Evolutionary conservation across 1,284 basidiomycete genomes (phyloP).

Genomic region (Cryptococcus deneoformans): DNA sequence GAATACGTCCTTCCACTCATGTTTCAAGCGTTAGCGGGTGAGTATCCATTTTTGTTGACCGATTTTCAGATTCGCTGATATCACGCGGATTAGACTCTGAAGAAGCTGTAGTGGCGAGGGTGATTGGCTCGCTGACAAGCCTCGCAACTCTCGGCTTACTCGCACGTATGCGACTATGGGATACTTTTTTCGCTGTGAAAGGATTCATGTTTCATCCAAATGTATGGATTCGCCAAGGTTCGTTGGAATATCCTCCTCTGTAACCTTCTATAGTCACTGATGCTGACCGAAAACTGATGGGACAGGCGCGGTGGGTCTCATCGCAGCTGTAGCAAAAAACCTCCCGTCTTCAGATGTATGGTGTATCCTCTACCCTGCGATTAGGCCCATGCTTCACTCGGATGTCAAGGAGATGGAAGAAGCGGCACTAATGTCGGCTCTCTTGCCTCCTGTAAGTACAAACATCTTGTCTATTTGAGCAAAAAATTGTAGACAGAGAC

Average conservation of each 20-base stretch:
- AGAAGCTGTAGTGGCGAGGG: slow-evolving; percentile 86
- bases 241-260: slow-evolving; percentile 10
- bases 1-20: slow-evolving; percentile 87
- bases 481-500: not conserved
- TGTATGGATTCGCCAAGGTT: slow-evolving; percentile 91
- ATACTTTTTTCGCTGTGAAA: slow-evolving; percentile 78
- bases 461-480: not conserved
- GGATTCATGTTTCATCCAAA: slow-evolving; percentile 96
- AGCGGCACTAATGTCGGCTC: slow-evolving; percentile 65
- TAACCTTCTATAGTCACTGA: not conserved
- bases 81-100: slow-evolving; percentile 68
- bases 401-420: slow-evolving; percentile 80
- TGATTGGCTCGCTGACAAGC: slow-evolving; percentile 77
- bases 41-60: slow-evolving; percentile 23
- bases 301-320: slow-evolving; percentile 77
- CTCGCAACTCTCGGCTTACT: slow-evolving; percentile 83
- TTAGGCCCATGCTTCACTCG: slow-evolving; percentile 79
- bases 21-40: slow-evolving; percentile 87
- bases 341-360: slow-evolving; percentile 84
- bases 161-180: slow-evolving; percentile 90
- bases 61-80: not conserved
- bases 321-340: slow-evolving; percentile 75
- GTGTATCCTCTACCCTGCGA: slow-evolving; percentile 91
- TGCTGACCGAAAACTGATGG: not conserved
- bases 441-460: slow-evolving; percentile 67